Evolutionary conservation across 371 early-diverging fungal species (phyloP), one percentile per base, ranked within the genome.

Genomic region (Lichtheimia corymbifera): DNA sequence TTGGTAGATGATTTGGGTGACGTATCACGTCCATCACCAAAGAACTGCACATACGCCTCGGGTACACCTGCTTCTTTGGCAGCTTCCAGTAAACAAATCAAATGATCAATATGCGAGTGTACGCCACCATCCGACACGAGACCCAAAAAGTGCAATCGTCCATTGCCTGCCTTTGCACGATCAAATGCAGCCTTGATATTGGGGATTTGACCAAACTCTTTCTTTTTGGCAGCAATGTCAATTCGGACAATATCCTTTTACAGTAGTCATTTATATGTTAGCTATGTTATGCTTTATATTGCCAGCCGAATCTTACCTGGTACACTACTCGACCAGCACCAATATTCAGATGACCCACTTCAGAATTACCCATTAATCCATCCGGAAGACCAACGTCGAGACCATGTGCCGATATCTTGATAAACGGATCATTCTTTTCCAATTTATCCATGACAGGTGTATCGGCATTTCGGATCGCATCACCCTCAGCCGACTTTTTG

Each of bases 261-360:
- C 1, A 20, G n/a, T 6, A 35, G 35, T 9, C 12, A 35, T 22
- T 22, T 22, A 35, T n/a, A 35, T 35, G 35, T 35, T 9, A 35
- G 35, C 35, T 11, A 35, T 11, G 50, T 5, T 17, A 25, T 30
- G 20, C 20, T 15, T 55, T 13, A 12, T 49, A 44, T n/a, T n/a
- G n/a, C 9, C 30, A 17, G 0, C 13, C 15, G 14, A 27, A 2
- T 35, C 24, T 28, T 79, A 92, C 95, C 88, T 99, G 99, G 72
- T 95, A 94, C 30, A 99, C 98, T 18, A 98, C 83, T 54, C 99
- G 89, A 28, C 99, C 99, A 45, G 99, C 97, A 58, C 99, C 99
- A 81, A 99, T 96, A 81, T 99, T 99, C 77, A 99, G 79, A 71
- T 99, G 99, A 14, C 99, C 99, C 43, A 99, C 99, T 85, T 99